Base-by-base conservation (phyloP, 192 early-diverging fungal species). In the Linnemannia hyalina region DNA sequence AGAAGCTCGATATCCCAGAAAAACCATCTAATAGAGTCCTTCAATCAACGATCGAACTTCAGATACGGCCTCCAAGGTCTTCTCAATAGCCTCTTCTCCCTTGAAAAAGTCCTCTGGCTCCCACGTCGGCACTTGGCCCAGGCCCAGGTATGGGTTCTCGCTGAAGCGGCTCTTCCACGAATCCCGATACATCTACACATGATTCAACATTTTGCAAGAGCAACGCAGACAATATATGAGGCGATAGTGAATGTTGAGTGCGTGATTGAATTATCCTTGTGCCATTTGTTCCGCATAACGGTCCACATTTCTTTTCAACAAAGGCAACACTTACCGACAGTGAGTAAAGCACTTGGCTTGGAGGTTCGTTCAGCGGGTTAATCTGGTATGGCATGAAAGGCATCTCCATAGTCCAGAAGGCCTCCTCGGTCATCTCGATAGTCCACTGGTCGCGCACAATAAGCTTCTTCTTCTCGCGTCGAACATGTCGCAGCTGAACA, bases 131-230 rank as follows among this genome's bases (percentile, higher is more conserved):
- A 77, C 70, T 52, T 81, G 79, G 7, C 84, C 84, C 7, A 86
- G 16, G 36, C 75, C 68, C 36, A 86, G 75, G 72, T 80, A 75
- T 11, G 84, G 84, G 36, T 86, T 86, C 47, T 86, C 84, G 52
- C 79, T 76, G 54, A 86, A 81, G 5, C 84, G 69, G 13, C 16
- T 55, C 4, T 42, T 36, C 84, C 84, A 86, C 4, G 80, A 77
- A 8, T 80, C 84, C 36, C 72, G 46, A 46, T 78, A 81, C 79
- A 86, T 86, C 84, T 86, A 65, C 18, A 52, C 23, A 65, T 29
- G 26, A 32, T 65, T 11, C 26, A 26, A 26, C 18, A 52, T 46
- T 46, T 46, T 29, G 20, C 44, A 3, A 36, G 23, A 1, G 23
- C 35, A 76, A 42, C 41, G 49, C 13, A 68, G 16, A 41, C 9